These are phyloP conservation scores for Borovskyia barvae DNA, from an alignment of 208 protist species.

Conservation along the genomic window DNA sequence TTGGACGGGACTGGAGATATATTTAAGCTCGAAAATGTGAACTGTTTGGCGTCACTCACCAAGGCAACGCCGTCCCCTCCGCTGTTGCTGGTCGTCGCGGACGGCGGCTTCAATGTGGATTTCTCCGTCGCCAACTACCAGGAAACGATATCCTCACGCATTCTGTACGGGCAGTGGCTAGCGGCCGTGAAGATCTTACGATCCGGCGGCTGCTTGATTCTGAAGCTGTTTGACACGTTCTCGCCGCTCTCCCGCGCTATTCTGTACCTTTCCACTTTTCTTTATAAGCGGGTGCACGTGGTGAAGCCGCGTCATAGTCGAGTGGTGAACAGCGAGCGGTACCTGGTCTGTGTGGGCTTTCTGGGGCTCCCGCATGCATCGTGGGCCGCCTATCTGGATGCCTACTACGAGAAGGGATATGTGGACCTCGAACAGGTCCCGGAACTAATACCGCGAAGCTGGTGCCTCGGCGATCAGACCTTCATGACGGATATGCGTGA, in stretches of 20 bases:
- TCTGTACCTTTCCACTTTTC: constrained; percentile 78
- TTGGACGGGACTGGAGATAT: constrained; percentile 85
- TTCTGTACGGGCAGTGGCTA: constrained; percentile 86
- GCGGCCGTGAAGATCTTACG: constrained; percentile 68
- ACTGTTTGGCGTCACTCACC: constrained; percentile 61
- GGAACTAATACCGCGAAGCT: constrained; percentile 47
- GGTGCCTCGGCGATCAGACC: constrained; percentile 39
- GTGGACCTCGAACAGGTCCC: constrained; percentile 58
- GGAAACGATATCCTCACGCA: constrained; percentile 85
- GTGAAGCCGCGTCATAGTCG: constrained; percentile 90
- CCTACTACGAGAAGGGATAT: constrained; percentile 61
- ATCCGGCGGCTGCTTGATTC: constrained; percentile 70
- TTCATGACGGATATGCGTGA: constrained; percentile 44
- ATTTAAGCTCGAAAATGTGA: constrained; percentile 75
- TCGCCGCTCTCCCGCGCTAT: constrained; percentile 70
- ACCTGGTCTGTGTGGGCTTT: constrained; percentile 74
- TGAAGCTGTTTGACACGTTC: constrained; percentile 93
- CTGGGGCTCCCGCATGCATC: constrained; percentile 22
- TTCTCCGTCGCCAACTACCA: constrained; percentile 78
- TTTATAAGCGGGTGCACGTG: constrained; percentile 82
- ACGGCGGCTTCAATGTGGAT: constrained; percentile 85
- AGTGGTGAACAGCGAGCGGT: constrained; percentile 91
- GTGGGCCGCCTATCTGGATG: constrained; percentile 63
- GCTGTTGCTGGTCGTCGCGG: constrained; percentile 84
- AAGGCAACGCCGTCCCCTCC: constrained; percentile 4